Evolutionary conservation across 305 asterid genomes (phyloP), one percentile per base, ranked within the genome.

Genomic region (Fraxinus velutina): DNA sequence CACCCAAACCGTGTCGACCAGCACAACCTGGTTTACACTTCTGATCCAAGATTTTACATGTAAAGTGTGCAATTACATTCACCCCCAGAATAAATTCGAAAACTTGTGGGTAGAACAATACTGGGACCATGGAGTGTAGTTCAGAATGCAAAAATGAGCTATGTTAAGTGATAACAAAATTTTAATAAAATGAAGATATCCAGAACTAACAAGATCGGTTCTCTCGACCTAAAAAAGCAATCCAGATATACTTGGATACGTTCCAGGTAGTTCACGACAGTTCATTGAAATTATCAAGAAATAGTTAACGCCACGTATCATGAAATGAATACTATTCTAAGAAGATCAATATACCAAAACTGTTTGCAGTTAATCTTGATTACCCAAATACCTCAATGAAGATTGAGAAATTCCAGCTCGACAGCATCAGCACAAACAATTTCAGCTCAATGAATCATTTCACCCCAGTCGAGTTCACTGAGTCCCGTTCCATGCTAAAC

Each of bases 391-490:
- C 84, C 79, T 22, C 80, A 80, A 79, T 66, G 85, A 83, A 79
- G 73, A 79, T 81, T 44, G 42, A 81, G 75, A 73, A 29, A 76
- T 55, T 79, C 80, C 80, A 80, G 17, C 47, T 85, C 76, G 79
- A 24, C 60, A 34, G 83, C 82, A 81, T 81, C 88, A 62, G 24
- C 24, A 22, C 24, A 22, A 22, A 22, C 24, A 22, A 22, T 22
- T 22, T 22, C 24, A 22, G 79, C 75, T 33, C 73, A 82, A 74
- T 70, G 81, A 88, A 78, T 64, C 84, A 60, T 29, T 17, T 78
- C 81, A 81, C 70, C 82, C 85, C 84, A 85, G 85, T 81, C 83
- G 82, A 77, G 77, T 83, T 83, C 88, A 86, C 84, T 70, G 34
- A 37, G 68, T 84, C 83, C 81, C 86, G 76, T 73, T 82, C 87